A percentile compares a stretch with the other conserved stretches of the same genome.
phyloP scores from a whole-genome alignment of 805 yeast species.

The Cyberlindnera lachancei region DNA sequence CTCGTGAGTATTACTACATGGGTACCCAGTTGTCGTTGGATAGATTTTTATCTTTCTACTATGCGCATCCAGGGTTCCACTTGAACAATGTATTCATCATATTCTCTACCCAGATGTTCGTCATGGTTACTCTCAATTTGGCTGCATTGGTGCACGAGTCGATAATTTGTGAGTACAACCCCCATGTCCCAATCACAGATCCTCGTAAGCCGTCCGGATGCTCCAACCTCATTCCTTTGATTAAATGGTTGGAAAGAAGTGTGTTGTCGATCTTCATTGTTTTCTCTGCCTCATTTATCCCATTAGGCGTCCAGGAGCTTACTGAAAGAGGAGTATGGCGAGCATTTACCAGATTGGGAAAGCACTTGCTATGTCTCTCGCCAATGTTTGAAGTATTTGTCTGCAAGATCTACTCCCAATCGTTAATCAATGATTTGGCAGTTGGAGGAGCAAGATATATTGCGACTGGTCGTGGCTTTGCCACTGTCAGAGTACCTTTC shows the following conservation, averaged over 20 bases:
- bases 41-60: conserved; percentile 70
- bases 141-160: conserved; percentile 58
- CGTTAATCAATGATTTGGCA: conserved; percentile 58
- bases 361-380: conserved; percentile 64
- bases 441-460: conserved; percentile 79
- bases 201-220: conserved; percentile 63
- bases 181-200: conserved; percentile 52
- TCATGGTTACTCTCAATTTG: conserved; percentile 51
- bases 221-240: conserved; percentile 59
- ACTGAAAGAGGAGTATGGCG: conserved; percentile 71
- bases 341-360: conserved; percentile 53
- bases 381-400: conserved; percentile 77
- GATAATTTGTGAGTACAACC: conserved; percentile 53
- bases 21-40: conserved; percentile 74
- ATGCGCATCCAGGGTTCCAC: conserved; percentile 85
- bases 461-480: conserved; percentile 79
- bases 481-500: conserved; percentile 65
- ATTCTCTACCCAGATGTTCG: conserved; percentile 56
- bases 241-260: conserved; percentile 68
- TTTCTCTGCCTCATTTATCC: conserved; percentile 67
- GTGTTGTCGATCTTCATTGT: conserved; percentile 68
- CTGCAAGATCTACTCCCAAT: conserved; percentile 67
- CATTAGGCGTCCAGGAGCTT: conserved; percentile 68
- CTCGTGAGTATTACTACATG: conserved; percentile 73
- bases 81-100: conserved; percentile 70